Evolutionary conservation across 2,329 filamentous ascomycete genomes (phyloP).

Genomic region (Talaromyces sp.): DNA sequence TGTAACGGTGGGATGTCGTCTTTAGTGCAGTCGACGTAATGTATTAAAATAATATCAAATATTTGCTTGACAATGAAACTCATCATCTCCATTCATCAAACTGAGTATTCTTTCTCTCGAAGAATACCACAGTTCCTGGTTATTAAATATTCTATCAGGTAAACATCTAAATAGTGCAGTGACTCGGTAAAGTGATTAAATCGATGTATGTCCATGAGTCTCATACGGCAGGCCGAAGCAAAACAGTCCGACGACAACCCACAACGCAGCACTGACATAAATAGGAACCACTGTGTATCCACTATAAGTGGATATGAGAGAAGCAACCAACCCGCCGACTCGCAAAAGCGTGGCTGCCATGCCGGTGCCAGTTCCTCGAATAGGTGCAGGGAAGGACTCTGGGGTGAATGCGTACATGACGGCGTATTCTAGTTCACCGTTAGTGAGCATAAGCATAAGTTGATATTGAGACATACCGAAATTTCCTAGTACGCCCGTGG

Average conservation of each 20-base stretch:
- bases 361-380: slow-evolving; percentile 21
- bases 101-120: neutral
- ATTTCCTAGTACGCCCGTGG: slow-evolving; percentile 39
- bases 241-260: slow-evolving; percentile 39
- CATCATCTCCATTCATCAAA: neutral
- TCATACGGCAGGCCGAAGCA: slow-evolving; percentile 44
- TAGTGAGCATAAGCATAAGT: slow-evolving; percentile 10
- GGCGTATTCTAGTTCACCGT: slow-evolving; percentile 23
- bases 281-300: slow-evolving; percentile 43
- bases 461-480: neutral
- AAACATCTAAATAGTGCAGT: neutral
- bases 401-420: slow-evolving; percentile 13
- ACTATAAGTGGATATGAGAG: slow-evolving; percentile 40
- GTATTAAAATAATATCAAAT: neutral
- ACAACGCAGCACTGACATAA: slow-evolving; percentile 43
- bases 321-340: slow-evolving; percentile 31
- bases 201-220: slow-evolving; percentile 25
- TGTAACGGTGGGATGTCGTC: neutral
- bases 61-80: neutral
- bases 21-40: neutral
- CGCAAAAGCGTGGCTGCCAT: slow-evolving; percentile 29
- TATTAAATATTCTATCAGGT: neutral
- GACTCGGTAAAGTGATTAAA: neutral
- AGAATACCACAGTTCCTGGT: neutral
- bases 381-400: slow-evolving; percentile 18